phyloP scores from a whole-genome alignment of 352 stramenopile genomes.

The Phytophthora aleatoria region DNA sequence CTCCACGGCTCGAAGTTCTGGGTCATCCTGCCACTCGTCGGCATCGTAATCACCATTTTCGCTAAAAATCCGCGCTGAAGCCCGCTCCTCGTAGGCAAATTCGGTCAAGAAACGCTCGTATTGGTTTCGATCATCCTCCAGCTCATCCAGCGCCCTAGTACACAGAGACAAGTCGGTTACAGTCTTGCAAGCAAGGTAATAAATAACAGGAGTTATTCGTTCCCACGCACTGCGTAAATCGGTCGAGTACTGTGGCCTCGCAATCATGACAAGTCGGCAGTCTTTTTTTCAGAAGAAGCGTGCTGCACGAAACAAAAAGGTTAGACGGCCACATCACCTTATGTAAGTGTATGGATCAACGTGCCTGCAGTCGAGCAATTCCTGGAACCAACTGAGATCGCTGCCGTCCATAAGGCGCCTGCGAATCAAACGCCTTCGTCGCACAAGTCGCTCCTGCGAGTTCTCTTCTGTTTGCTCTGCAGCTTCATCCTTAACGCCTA shows the following conservation, averaged over 20 bases:
- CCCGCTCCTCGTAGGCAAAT: constrained; percentile 42
- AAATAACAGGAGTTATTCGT: neutral
- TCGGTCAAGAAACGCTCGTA: constrained; percentile 64
- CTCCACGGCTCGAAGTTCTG: constrained; percentile 57
- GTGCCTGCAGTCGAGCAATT: constrained; percentile 81
- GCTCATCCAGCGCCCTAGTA: constrained; percentile 45
- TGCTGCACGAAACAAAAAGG: constrained; percentile 28
- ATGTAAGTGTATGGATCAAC: neutral
- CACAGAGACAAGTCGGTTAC: constrained; percentile 11
- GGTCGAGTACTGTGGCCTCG: constrained; percentile 52
- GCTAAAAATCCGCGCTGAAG: constrained; percentile 17
- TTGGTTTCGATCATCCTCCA: constrained; percentile 55
- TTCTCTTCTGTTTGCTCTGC: constrained; percentile 5
- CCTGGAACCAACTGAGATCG: constrained; percentile 83
- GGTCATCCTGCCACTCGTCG: constrained; percentile 49
- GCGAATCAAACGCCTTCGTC: constrained; percentile 57
- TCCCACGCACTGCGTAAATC: constrained; percentile 57
- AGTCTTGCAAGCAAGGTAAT: neutral
- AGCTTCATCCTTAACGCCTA: neutral
- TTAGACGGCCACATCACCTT: constrained; percentile 1
- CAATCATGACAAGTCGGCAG: constrained; percentile 79
- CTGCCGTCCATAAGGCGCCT: constrained; percentile 75
- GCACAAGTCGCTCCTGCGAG: constrained; percentile 33
- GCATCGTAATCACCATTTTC: constrained; percentile 38
- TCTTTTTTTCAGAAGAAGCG: constrained; percentile 70